These are phyloP conservation scores for Cairneyella variabilis DNA, from an alignment of 495 filamentous ascomycete genomes.

Conservation along the genomic window DNA sequence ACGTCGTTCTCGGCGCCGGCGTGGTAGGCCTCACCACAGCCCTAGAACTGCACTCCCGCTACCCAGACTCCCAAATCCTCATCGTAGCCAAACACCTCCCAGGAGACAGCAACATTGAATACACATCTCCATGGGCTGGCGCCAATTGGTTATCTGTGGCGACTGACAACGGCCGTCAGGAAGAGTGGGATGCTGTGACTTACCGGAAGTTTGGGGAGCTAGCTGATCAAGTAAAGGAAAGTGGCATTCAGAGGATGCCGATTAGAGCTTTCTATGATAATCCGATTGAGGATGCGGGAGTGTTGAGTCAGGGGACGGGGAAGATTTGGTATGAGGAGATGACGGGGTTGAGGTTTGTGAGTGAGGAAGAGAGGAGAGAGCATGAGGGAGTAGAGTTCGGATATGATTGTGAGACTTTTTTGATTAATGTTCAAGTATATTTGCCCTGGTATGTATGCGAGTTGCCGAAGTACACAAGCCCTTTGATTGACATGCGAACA, in stretches of 20 bases:
- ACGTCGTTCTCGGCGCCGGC: constrained; percentile 21
- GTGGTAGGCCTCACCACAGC: constrained; percentile 30
- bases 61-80: constrained; percentile 23
- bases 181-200: constrained; percentile 34
- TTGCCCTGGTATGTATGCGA: constrained; percentile 19
- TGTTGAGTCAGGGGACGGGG: constrained; percentile 26
- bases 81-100: constrained; percentile 29
- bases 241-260: constrained; percentile 52
- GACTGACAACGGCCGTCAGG: constrained; percentile 28
- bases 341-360: constrained; percentile 17
- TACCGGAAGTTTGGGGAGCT: constrained; percentile 37
- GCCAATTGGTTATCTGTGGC: constrained; percentile 30
- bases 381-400: constrained; percentile 25
- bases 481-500: constrained; percentile 7
- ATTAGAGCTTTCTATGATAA: constrained; percentile 28
- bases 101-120: constrained; percentile 28
- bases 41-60: constrained; percentile 19
- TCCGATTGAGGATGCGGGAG: constrained; percentile 23
- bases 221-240: constrained; percentile 56
- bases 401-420: constrained; percentile 25
- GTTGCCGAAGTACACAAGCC: not conserved
- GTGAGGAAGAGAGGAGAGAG: constrained; percentile 17
- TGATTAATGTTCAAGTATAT: constrained; percentile 30
- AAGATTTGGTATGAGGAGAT: constrained; percentile 32
- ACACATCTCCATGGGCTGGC: constrained; percentile 28